These are phyloP conservation scores for Mortierella sp. DNA, from an alignment of 371 early-diverging fungal genomes.

Conservation along the genomic window DNA sequence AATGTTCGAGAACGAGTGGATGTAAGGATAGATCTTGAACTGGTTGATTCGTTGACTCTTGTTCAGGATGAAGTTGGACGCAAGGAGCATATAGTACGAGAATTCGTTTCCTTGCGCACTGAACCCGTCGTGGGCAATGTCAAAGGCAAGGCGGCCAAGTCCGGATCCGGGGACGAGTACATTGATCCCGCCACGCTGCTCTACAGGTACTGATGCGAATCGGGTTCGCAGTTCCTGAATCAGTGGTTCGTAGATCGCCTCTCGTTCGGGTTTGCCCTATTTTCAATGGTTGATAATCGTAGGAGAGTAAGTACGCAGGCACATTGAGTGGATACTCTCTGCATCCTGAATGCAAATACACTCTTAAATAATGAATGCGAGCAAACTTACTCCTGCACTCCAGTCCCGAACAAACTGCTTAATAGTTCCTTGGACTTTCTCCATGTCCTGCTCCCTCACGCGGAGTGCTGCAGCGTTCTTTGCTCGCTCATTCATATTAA, in stretches of 20 bases:
- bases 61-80: slow-evolving; percentile 92
- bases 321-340: not conserved
- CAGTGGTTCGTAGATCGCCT: slow-evolving; percentile 85
- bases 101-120: slow-evolving; percentile 91
- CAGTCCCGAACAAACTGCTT: slow-evolving; percentile 96
- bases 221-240: slow-evolving; percentile 75
- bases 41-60: slow-evolving; percentile 64
- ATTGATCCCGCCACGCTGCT: slow-evolving; percentile 65
- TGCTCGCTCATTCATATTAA: slow-evolving; percentile 34
- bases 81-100: slow-evolving; percentile 86
- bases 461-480: slow-evolving; percentile 60
- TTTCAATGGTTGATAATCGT: not conserved
- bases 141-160: slow-evolving; percentile 90
- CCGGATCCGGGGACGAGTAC: slow-evolving; percentile 94
- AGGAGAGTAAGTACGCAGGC: not conserved
- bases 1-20: slow-evolving; percentile 91
- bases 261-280: slow-evolving; percentile 84
- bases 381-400: slow-evolving; percentile 74
- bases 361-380: not conserved
- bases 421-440: slow-evolving; percentile 89
- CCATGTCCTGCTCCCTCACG: slow-evolving; percentile 82
- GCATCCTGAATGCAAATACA: not conserved
- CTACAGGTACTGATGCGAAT: slow-evolving; percentile 62
- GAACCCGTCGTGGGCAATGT: slow-evolving; percentile 83
- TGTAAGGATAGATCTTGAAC: slow-evolving; percentile 88